phyloP scores from a whole-genome alignment of 2,329 filamentous ascomycete genomes.

The Nakataea oryzae region DNA sequence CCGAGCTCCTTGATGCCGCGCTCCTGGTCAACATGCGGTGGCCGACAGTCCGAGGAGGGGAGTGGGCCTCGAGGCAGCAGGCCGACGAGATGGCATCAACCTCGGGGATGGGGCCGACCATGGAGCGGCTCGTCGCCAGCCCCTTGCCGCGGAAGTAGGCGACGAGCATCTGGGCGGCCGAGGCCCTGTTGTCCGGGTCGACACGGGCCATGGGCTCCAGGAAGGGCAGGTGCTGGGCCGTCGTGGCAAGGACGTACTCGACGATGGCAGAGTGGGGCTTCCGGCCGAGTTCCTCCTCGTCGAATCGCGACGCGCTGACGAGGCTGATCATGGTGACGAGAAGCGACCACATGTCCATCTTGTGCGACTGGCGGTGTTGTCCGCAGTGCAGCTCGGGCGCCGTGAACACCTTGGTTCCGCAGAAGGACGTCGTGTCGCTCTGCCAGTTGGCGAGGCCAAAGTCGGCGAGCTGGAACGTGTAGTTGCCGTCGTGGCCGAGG shows the following conservation, averaged over 20 bases:
- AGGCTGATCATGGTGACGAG: constrained; percentile 19
- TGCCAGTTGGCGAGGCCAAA: constrained; percentile 2
- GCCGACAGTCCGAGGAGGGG: not conserved
- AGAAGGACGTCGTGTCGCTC: not conserved
- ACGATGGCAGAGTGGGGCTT: not conserved
- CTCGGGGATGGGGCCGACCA: not conserved
- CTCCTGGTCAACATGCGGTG: not conserved
- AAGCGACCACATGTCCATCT: constrained; percentile 20
- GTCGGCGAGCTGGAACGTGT: constrained; percentile 1
- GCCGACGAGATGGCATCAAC: not conserved
- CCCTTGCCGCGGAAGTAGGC: constrained; percentile 1
- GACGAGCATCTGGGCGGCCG: constrained; percentile 5
- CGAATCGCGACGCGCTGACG: not conserved
- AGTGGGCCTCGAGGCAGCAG: not conserved
- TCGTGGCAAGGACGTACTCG: not conserved
- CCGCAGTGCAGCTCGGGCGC: not conserved
- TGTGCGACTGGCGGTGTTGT: constrained; percentile 11
- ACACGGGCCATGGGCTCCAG: not conserved
- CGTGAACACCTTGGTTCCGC: not conserved
- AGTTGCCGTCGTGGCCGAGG: not conserved
- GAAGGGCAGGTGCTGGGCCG: not conserved
- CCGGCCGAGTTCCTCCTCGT: not conserved
- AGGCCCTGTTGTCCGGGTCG: not conserved
- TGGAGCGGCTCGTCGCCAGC: not conserved
- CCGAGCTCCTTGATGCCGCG: not conserved